Percentiles rank a stretch among this genome's conserved stretches.
Conservation (phyloP, 106 monocot species). For the Iris macrosiphon region DNA sequence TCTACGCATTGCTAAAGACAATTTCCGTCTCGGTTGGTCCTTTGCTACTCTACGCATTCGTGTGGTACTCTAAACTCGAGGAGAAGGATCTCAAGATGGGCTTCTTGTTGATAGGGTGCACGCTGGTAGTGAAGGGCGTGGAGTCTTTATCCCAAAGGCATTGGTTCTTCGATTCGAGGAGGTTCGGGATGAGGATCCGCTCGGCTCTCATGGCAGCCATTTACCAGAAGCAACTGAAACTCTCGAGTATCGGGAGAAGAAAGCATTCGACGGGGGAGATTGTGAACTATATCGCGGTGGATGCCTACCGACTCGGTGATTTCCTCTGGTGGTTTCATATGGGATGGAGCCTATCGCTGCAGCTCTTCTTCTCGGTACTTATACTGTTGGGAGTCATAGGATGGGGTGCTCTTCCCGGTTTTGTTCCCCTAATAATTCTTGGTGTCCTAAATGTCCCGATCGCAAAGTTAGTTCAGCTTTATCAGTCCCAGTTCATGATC, state of each 20-base stretch:
- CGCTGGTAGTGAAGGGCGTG: slow-evolving; percentile 33
- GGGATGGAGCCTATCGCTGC: slow-evolving; percentile 61
- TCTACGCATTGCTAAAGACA: slow-evolving; percentile 59
- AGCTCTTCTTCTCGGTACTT: slow-evolving; percentile 38
- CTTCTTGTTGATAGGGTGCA: slow-evolving; percentile 24
- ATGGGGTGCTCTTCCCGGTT: slow-evolving; percentile 41
- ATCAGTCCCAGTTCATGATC: slow-evolving; percentile 62
- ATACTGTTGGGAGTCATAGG: slow-evolving; percentile 50
- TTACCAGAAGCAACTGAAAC: slow-evolving; percentile 63
- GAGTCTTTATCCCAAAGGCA: slow-evolving; percentile 89
- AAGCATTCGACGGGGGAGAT: slow-evolving; percentile 72
- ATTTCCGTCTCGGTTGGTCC: slow-evolving; percentile 29
- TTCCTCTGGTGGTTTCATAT: slow-evolving; percentile 81
- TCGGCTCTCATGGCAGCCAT: slow-evolving; percentile 69
- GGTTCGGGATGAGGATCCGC: slow-evolving; percentile 71
- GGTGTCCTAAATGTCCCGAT: slow-evolving; percentile 65
- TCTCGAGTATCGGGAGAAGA: slow-evolving; percentile 40
- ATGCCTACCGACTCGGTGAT: slow-evolving; percentile 83
- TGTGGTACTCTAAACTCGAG: slow-evolving; percentile 32
- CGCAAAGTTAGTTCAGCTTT: slow-evolving; percentile 48
- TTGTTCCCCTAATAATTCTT: slow-evolving; percentile 45
- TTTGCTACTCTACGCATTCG: slow-evolving; percentile 48
- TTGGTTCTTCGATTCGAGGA: slow-evolving; percentile 70
- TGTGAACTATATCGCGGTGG: slow-evolving; percentile 75
- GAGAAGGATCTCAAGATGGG: slow-evolving; percentile 23